phyloP scores from a whole-genome alignment of 805 yeast genomes.

The Metschnikowia continentalis region DNA sequence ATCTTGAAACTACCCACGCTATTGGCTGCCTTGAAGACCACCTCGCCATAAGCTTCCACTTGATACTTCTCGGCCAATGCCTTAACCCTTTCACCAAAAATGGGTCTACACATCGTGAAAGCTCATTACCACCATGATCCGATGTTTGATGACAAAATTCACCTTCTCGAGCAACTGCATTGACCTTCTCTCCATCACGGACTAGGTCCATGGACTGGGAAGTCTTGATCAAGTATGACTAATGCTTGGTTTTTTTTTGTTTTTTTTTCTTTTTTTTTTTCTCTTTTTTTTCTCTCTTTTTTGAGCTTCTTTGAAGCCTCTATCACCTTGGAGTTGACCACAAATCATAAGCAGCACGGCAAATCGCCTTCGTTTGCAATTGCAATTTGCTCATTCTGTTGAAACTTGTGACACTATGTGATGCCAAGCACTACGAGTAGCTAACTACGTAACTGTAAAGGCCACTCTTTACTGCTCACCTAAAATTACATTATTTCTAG shows the following conservation, averaged over 20 bases:
- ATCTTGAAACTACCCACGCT: slow-evolving; percentile 8
- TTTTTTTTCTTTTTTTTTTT: no score
- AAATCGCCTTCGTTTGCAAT: slow-evolving; percentile 25
- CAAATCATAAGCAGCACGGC: slow-evolving; percentile 34
- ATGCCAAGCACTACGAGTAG: slow-evolving; percentile 60
- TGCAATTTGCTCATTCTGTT: slow-evolving; percentile 18
- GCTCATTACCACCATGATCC: slow-evolving; percentile 30
- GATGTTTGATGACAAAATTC: slow-evolving; percentile 29
- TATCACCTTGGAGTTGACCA: slow-evolving; percentile 27
- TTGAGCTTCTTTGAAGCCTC: slow-evolving; percentile 9
- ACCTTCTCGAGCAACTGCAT: slow-evolving; percentile 37
- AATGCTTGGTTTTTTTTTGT: slow-evolving; percentile 6
- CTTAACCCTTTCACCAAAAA: slow-evolving; percentile 29
- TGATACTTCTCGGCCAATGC: slow-evolving; percentile 13
- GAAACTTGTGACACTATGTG: slow-evolving; percentile 38
- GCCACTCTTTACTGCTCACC: no score
- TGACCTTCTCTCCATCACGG: slow-evolving; percentile 36
- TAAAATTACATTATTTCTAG: no score
- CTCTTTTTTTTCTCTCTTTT: neutral
- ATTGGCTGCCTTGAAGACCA: neutral
- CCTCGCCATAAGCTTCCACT: slow-evolving; percentile 14
- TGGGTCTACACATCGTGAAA: slow-evolving; percentile 21
- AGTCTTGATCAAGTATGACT: slow-evolving; percentile 29
- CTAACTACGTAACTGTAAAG: slow-evolving; percentile 30
- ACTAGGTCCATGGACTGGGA: slow-evolving; percentile 34